Evolutionary conservation across 768 basidiomycete genomes (phyloP), one percentile per base, ranked within the genome.

Genomic region (Leccinum truebloodii): DNA sequence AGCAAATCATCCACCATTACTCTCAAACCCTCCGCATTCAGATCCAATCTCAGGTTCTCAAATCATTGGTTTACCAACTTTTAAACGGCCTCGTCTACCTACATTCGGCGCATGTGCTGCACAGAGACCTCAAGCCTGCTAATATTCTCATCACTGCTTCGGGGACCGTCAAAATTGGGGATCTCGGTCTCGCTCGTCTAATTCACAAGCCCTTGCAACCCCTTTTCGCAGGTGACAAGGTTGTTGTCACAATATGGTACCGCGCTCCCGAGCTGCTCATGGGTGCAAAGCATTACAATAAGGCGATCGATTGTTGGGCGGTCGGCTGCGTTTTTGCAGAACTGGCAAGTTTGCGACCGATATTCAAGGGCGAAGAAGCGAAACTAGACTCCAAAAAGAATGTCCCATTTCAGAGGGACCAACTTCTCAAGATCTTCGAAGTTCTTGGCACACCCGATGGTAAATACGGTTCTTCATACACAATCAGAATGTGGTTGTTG

Each of bases 1-100:
- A 98, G 93, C 97, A 99, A 94, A 89, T 99, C 53, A 99, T 99
- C 50, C 97, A 98, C 71, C 95, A 98, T 75, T 94, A 98, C 71
- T 93, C 94, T 12, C 93, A 96, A 72, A 90, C 89, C 2, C 81
- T 95, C 3, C 90, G 97, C 9, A 79, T 83, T 7, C 79, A 86
- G 16, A 92, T 98, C 48, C 82, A 89, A 2, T 76, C 81, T 0
- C 79, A 89, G 12, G 89, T 96, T 7, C 87, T 99, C 66, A 98
- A 98, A 74, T 94, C 94, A 4, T 84, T 98, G 39, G 87, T 92
- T 3, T 95, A 94, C 75, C 97, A 98, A 73, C 89, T 98, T 22
- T 77, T 98, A 55, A 95, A 95, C 69, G 97, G 97, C 9, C 86
- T 98, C 18, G 79, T 94, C 57, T 98, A 98, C 76, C 89, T 99